Evolutionary conservation across 176 grass and related monocot species (phyloP).

Genomic region (Echinochloa phyllopogon): DNA sequence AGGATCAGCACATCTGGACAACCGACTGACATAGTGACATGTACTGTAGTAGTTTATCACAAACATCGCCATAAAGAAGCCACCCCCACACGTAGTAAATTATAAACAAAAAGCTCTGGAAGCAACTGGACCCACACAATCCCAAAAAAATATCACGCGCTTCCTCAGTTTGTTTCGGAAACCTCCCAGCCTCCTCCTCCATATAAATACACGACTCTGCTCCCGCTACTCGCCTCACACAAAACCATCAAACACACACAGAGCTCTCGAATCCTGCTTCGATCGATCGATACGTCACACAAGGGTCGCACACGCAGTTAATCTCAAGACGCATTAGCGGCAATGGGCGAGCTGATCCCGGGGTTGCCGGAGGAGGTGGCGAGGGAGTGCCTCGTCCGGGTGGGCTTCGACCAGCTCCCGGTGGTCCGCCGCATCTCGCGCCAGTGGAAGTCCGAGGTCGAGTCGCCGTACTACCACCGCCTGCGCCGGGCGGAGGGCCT

Average conservation of each 20-base stretch:
- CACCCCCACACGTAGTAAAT: not conserved
- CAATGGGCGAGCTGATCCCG: slow-evolving; percentile 70
- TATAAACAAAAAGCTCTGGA: slow-evolving; percentile 6
- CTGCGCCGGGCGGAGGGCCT: slow-evolving; percentile 51
- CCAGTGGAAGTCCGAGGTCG: slow-evolving; percentile 76
- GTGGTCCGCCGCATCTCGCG: slow-evolving; percentile 69
- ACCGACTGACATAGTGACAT: not conserved
- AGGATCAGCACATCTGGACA: not conserved
- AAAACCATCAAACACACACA: not conserved
- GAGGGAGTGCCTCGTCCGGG: slow-evolving; percentile 86
- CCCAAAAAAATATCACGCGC: slow-evolving; percentile 11
- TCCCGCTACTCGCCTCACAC: slow-evolving; percentile 32
- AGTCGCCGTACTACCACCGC: slow-evolving; percentile 56
- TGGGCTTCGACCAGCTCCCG: slow-evolving; percentile 70
- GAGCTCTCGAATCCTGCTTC: not conserved
- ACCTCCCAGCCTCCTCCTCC: not conserved
- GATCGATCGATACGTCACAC: not conserved
- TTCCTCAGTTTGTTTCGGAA: not conserved
- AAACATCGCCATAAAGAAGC: not conserved
- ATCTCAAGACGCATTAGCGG: not conserved
- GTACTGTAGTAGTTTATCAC: not conserved
- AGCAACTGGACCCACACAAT: not conserved
- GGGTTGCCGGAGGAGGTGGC: slow-evolving; percentile 87
- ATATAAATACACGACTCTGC: slow-evolving; percentile 38
- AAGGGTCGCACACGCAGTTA: not conserved